Evolutionary conservation across 73 alveolate genomes (phyloP).

Genomic region (Effrenium voratum): DNA sequence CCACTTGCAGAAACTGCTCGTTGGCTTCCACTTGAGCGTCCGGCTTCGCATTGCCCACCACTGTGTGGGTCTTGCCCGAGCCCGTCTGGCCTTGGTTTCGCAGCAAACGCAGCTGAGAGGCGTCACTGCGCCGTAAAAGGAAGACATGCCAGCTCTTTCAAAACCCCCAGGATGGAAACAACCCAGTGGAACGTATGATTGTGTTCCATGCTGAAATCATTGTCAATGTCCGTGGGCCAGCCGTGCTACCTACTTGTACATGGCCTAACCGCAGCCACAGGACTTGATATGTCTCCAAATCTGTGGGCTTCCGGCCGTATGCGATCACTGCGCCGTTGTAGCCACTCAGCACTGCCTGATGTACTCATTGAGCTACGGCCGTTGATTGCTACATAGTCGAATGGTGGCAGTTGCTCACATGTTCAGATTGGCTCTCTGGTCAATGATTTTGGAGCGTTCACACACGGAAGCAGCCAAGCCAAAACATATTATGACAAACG

Average conservation of each 20-base stretch:
- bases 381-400: too few relatives aligned
- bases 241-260: background rate
- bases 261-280: background rate
- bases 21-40: background rate
- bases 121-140: too few relatives aligned
- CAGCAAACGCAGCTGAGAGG: background rate
- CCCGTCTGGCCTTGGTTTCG: background rate
- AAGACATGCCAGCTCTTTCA: too few relatives aligned
- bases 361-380: too few relatives aligned
- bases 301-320: background rate
- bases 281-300: background rate
- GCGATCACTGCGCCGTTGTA: constrained; percentile 31
- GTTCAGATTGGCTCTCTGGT: too few relatives aligned
- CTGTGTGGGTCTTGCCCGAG: constrained; percentile 30
- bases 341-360: constrained; percentile 22
- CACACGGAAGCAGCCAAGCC: too few relatives aligned
- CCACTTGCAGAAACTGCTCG: background rate
- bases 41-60: background rate
- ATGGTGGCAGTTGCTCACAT: too few relatives aligned
- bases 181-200: too few relatives aligned
- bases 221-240: background rate
- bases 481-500: too few relatives aligned
- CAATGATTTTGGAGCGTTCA: too few relatives aligned
- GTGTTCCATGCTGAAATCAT: too few relatives aligned
- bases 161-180: too few relatives aligned